Evolutionary conservation across 2,329 filamentous ascomycete genomes (phyloP), one percentile per base, ranked within the genome.

Genomic region (Nothomitra cinnamomea): DNA sequence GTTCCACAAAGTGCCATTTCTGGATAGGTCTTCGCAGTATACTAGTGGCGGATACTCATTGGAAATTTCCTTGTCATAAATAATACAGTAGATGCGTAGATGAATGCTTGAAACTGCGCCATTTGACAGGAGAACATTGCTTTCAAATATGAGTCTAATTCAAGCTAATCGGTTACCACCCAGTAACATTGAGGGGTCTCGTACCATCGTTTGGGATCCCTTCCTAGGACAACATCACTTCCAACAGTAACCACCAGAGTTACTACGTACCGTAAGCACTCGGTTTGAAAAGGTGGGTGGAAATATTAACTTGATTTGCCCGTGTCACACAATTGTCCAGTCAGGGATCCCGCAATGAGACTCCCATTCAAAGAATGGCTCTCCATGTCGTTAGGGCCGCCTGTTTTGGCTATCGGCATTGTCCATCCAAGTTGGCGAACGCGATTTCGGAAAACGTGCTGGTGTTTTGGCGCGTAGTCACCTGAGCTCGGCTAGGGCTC

Each of bases 1-100:
- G n/a, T 53, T 53, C 42, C 52, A 48, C 22, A 32, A 2, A 5
- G 70, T 69, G 5, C 68, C 63, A 55, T 74, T 73, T 36, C 61
- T 62, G 0, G 72, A 75, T 2, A 72, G 50, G 52, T 72, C 67
- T 40, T 70, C 66, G 13, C 65, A 66, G 57, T 74, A 75, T 1
- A 75, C 65, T 53, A 75, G 65, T 3, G 72, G 71, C 2, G 66
- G 60, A 10, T 72, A 64, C 3, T 57, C 51, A 1, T 58, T 56
- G 10, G 38, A 41, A 4, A 41, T 63, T 57, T 22, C 61, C 54
- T 13, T 61, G 35, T 71, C 71, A 55, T 69, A 74, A 1, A 71
- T 53, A 49, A 74, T 65, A 58, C 70, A 72, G 57, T 71, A 69
- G 43, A 74, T 62, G 21, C 65, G 65, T 15, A 74, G 57, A 62